Percentiles rank a stretch among this genome's conserved stretches.
These are phyloP conservation scores for Saccharum officinarum DNA, from an alignment of 176 grass and related monocot species.

Conservation along the genomic window DNA sequence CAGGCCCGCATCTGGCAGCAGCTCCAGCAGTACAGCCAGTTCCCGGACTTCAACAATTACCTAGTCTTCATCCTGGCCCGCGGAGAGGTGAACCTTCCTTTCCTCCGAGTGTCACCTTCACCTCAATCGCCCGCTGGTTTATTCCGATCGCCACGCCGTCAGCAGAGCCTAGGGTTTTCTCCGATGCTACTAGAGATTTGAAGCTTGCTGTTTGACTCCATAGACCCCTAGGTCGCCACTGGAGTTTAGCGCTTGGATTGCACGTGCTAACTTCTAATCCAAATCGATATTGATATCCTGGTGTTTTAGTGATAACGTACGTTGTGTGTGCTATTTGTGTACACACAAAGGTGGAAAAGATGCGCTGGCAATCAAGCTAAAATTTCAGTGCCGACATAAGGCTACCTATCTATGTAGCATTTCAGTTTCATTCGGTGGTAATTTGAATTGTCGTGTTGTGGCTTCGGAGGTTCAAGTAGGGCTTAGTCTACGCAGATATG, in stretches of 20 bases:
- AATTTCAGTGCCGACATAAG: too few species aligned
- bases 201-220: background rate
- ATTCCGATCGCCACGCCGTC: background rate
- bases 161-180: slow-evolving; percentile 23
- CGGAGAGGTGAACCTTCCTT: slow-evolving; percentile 52
- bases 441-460: background rate
- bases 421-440: background rate
- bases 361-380: background rate
- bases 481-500: background rate
- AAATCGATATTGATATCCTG: background rate
- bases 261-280: background rate
- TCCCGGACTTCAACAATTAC: slow-evolving; percentile 99
- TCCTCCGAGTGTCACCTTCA: too few species aligned
- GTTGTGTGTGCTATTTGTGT: background rate
- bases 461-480: background rate
- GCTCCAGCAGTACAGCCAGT: slow-evolving; percentile 92
- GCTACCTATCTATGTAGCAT: background rate
- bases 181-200: background rate
- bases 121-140: background rate
- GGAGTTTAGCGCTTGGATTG: background rate
- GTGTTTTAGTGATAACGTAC: background rate
- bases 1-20: slow-evolving; percentile 87
- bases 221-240: background rate
- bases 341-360: background rate
- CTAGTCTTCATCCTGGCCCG: slow-evolving; percentile 83